phyloP scores from a whole-genome alignment of 345 rosid species.

The Rhizophora apiculata region DNA sequence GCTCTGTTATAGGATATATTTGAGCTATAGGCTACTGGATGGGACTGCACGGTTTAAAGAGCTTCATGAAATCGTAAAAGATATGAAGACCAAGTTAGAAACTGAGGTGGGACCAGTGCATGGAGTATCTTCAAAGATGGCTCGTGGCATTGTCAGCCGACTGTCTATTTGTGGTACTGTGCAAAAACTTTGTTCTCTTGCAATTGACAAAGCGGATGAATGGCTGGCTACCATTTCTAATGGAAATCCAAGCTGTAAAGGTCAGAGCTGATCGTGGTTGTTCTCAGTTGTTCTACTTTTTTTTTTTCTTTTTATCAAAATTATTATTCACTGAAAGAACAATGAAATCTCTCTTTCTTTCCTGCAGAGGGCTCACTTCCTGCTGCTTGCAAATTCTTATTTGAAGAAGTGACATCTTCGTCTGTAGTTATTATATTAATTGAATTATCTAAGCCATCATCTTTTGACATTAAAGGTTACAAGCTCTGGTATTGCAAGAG shows the following conservation, averaged over 20 bases:
- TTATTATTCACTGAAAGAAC: conserved; percentile 5
- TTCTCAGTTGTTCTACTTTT: background rate
- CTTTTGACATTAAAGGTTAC: conserved; percentile 64
- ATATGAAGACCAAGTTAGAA: conserved; percentile 73
- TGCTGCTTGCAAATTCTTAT: conserved; percentile 75
- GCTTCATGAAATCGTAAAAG: conserved; percentile 58
- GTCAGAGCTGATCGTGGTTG: conserved; percentile 32
- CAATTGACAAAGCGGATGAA: conserved; percentile 64
- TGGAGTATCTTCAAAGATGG: conserved; percentile 65
- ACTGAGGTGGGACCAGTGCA: conserved; percentile 77
- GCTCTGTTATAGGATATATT: conserved; percentile 74
- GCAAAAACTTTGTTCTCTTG: conserved; percentile 71
- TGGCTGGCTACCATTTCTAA: conserved; percentile 42
- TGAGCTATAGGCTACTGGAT: conserved; percentile 72
- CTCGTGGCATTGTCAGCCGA: conserved; percentile 84
- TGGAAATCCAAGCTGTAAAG: conserved; percentile 43
- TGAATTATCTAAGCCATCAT: conserved; percentile 47
- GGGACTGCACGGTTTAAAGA: conserved; percentile 72
- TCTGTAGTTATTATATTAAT: conserved; percentile 59
- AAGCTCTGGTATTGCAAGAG: conserved; percentile 88
- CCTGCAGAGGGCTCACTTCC: conserved; percentile 57
- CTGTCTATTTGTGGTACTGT: conserved; percentile 73
- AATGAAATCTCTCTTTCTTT: conserved; percentile 7
- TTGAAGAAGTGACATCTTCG: conserved; percentile 71
- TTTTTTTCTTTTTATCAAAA: background rate